phyloP scores from a whole-genome alignment of 2,329 filamentous ascomycete species.

The Boeremia lycopersici region DNA sequence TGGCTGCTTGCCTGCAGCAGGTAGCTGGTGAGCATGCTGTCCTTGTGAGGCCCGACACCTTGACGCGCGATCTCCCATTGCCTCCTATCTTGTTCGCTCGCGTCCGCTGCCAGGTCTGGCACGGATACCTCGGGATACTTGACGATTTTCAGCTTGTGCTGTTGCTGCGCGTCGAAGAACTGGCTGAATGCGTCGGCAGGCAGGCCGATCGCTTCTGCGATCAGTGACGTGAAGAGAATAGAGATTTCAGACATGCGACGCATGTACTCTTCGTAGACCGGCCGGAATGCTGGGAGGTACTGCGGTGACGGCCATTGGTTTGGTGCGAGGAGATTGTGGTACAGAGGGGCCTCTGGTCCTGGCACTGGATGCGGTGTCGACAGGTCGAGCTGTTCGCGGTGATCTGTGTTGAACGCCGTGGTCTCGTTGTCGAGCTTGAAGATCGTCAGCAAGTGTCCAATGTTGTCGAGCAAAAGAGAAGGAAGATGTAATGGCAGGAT shows the following conservation, averaged over 20 bases:
- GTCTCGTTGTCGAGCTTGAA: constrained; percentile 60
- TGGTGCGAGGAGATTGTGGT: constrained; percentile 77
- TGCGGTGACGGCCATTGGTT: constrained; percentile 76
- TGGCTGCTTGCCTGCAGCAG: constrained; percentile 81
- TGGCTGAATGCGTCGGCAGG: constrained; percentile 71
- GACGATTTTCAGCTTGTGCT: constrained; percentile 90
- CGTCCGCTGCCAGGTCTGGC: constrained; percentile 33
- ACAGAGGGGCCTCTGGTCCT: constrained; percentile 65
- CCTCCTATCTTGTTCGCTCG: constrained; percentile 43
- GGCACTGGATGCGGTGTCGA: constrained; percentile 77
- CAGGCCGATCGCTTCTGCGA: constrained; percentile 82
- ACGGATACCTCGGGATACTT: constrained; percentile 74
- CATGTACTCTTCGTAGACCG: constrained; percentile 77
- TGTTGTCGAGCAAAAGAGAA: constrained; percentile 2
- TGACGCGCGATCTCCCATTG: constrained; percentile 62
- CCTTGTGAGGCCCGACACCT: constrained; percentile 79
- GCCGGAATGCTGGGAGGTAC: constrained; percentile 70
- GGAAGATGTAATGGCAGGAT: constrained; percentile 7
- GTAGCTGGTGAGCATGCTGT: constrained; percentile 82
- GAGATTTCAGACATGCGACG: constrained; percentile 73
- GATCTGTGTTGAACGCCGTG: constrained; percentile 76
- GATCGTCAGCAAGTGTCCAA: constrained; percentile 28
- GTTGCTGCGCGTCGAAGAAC: constrained; percentile 74
- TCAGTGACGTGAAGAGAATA: constrained; percentile 75
- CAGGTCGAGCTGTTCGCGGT: constrained; percentile 86